phyloP scores from a whole-genome alignment of 306 rosid species.

The Lathyrus tuberosus region DNA sequence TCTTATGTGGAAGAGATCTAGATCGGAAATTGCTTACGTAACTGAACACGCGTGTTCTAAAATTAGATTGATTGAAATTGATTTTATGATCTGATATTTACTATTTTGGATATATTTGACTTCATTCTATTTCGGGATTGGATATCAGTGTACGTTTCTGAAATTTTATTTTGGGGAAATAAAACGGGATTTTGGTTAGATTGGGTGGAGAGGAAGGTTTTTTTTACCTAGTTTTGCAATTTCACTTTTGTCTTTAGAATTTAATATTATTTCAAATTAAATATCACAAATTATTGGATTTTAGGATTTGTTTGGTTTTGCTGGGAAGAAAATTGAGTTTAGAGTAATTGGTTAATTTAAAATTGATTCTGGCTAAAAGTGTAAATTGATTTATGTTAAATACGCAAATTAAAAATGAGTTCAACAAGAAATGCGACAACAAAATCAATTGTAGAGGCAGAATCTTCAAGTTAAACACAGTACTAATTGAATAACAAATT shows the following conservation, averaged over 20 bases:
- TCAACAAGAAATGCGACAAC: not conserved
- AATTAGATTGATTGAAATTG: constrained; percentile 22
- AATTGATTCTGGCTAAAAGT: not conserved
- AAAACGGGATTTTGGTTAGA: constrained; percentile 19
- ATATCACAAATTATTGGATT: not conserved
- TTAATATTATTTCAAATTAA: not conserved
- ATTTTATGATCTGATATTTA: constrained; percentile 44
- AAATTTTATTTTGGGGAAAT: constrained; percentile 37
- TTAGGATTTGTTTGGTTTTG: not conserved
- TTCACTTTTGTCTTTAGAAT: constrained; percentile 14
- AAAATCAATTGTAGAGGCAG: not conserved
- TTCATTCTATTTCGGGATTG: constrained; percentile 27
- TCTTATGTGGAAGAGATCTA: constrained; percentile 45
- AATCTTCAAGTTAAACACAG: not conserved
- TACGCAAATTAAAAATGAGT: not conserved
- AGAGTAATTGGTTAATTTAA: not conserved
- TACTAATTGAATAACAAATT: too few species aligned
- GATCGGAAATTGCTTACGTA: constrained; percentile 45
- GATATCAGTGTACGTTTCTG: constrained; percentile 29
- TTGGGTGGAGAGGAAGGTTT: constrained; percentile 32
- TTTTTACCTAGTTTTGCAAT: constrained; percentile 33
- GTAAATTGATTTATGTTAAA: not conserved
- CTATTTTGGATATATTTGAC: constrained; percentile 39
- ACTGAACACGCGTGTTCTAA: constrained; percentile 23
- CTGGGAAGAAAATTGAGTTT: not conserved